Conservation (phyloP, 208 protist genomes). For the Blechomonas ayalai region DNA sequence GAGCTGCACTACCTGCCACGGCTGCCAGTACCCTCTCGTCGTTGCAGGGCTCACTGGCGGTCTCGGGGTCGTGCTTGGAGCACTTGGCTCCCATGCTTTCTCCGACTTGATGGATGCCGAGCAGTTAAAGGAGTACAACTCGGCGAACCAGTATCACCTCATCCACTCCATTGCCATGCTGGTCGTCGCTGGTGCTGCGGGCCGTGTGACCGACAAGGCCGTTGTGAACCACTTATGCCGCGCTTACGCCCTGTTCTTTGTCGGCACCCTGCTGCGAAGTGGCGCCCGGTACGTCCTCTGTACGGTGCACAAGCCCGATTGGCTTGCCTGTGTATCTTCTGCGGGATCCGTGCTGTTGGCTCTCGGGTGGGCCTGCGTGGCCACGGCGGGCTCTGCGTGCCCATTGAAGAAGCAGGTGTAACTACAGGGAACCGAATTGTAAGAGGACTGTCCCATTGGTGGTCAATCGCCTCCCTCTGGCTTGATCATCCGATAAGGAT, state of each 20-base stretch:
- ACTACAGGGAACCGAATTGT: no score
- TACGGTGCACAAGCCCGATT: conserved; percentile 31
- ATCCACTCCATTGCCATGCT: conserved; percentile 59
- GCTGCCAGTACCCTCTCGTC: conserved; percentile 6
- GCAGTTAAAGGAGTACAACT: conserved; percentile 33
- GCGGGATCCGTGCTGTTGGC: conserved; percentile 24
- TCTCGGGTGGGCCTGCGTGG: conserved; percentile 24
- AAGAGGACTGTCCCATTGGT: no score
- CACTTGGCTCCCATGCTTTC: conserved; percentile 46
- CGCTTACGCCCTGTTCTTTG: conserved; percentile 25
- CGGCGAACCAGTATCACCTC: conserved; percentile 63
- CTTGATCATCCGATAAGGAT: no score
- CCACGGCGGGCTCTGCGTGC: conserved; percentile 7
- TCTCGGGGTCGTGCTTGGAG: conserved; percentile 27
- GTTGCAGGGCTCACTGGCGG: conserved; percentile 26
- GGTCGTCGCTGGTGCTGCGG: conserved; percentile 20
- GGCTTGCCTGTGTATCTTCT: conserved; percentile 13
- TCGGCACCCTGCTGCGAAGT: conserved; percentile 19
- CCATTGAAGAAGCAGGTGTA: no score
- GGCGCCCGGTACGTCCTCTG: conserved; percentile 34
- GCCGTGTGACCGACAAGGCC: conserved; percentile 3
- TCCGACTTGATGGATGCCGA: conserved; percentile 28
- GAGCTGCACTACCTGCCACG: conserved; percentile 1
- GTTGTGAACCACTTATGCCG: conserved; percentile 15
- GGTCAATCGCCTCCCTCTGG: no score